Conservation (phyloP, 371 early-diverging fungal species). For the Mortierella sp. region DNA sequence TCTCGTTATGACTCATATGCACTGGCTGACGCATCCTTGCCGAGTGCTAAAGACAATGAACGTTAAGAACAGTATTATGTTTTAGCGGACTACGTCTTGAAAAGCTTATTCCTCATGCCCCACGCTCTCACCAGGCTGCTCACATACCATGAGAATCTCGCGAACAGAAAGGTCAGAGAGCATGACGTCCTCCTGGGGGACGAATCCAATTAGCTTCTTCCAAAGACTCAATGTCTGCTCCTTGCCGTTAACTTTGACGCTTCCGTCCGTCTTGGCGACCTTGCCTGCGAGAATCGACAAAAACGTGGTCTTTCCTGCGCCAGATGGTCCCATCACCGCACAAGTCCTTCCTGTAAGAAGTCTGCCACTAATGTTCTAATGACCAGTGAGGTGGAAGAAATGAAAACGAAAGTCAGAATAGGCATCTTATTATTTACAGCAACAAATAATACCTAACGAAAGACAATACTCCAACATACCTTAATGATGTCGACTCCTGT, state of each 20-base stretch:
- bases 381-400: neutral
- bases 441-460: neutral
- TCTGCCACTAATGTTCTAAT: constrained; percentile 66
- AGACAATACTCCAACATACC: constrained; percentile 17
- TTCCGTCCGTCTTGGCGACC: constrained; percentile 73
- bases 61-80: neutral
- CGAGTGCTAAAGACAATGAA: constrained; percentile 66
- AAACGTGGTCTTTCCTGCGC: constrained; percentile 83
- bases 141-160: constrained; percentile 60
- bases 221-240: constrained; percentile 69
- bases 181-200: constrained; percentile 83
- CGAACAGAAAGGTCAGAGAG: constrained; percentile 73
- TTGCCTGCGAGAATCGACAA: constrained; percentile 71
- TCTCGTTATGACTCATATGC: constrained; percentile 60
- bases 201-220: constrained; percentile 77
- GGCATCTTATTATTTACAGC: neutral
- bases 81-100: neutral
- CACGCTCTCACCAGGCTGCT: neutral
- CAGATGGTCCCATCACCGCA: constrained; percentile 69
- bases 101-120: too few relatives aligned
- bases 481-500: constrained; percentile 70
- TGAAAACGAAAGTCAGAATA: neutral
- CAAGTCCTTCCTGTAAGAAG: constrained; percentile 69
- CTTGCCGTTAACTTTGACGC: constrained; percentile 74
- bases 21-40: constrained; percentile 79